These are phyloP conservation scores for Rhizophagus clarus DNA, from an alignment of 192 early-diverging fungal species.

Conservation along the genomic window DNA sequence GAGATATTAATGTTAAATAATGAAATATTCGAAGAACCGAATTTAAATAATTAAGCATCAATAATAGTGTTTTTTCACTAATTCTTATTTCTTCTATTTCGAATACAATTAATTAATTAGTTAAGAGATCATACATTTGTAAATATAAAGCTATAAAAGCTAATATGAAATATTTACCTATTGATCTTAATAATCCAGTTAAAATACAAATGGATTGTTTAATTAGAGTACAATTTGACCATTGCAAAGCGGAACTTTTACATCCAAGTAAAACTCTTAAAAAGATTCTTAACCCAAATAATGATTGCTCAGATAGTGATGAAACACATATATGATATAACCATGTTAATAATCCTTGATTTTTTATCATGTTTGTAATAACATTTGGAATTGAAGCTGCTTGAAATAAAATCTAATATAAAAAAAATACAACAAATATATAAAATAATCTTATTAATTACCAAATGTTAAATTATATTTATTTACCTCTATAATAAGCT, in stretches of 20 bases:
- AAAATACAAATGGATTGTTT: constrained; percentile 41
- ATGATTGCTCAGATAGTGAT: constrained; percentile 37
- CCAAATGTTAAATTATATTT: too few species aligned
- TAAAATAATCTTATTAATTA: too few species aligned
- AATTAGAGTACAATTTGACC: constrained; percentile 39
- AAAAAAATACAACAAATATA: too few species aligned
- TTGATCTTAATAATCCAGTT: constrained; percentile 35
- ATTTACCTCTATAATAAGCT: constrained; percentile 56
- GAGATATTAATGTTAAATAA: constrained; percentile 24
- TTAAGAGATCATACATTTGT: not conserved
- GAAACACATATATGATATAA: constrained; percentile 42
- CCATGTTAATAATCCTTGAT: constrained; percentile 62
- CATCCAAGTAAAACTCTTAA: constrained; percentile 40
- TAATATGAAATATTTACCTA: constrained; percentile 35
- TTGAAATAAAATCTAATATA: constrained; percentile 54
- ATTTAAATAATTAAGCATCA: constrained; percentile 18
- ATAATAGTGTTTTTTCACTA: constrained; percentile 8
- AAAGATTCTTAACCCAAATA: constrained; percentile 41
- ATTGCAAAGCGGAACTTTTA: constrained; percentile 36
- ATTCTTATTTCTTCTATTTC: not conserved
- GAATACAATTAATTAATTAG: not conserved
- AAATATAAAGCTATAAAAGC: not conserved
- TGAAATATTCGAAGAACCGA: constrained; percentile 15
- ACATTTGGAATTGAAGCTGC: constrained; percentile 56
- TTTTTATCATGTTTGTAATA: constrained; percentile 59